A percentile compares a stretch with the other conserved stretches of the same genome.
Evolutionary conservation across 257 asterid species (phyloP).

Genomic region (Solanum piurae): DNA sequence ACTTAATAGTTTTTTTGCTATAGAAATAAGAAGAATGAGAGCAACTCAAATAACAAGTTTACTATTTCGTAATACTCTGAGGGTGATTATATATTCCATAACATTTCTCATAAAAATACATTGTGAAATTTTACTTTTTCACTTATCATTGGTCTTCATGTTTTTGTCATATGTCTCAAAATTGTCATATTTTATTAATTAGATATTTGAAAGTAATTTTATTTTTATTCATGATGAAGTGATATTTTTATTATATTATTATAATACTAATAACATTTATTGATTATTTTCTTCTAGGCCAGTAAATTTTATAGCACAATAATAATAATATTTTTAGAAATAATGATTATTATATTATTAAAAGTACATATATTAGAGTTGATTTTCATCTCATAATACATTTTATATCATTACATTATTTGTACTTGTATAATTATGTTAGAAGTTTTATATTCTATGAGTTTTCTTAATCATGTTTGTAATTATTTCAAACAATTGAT

Average conservation of each 20-base stretch:
- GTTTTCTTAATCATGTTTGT: not conserved
- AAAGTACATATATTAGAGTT: too few species aligned
- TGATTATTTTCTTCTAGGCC: too few species aligned
- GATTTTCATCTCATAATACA: too few species aligned
- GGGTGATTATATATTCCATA: not conserved
- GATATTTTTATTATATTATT: not conserved
- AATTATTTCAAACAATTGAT: not conserved
- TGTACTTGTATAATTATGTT: too few species aligned
- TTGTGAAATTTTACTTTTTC: not conserved
- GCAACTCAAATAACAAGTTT: not conserved
- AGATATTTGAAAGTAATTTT: not conserved
- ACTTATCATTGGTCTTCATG: not conserved
- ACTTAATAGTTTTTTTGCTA: too few species aligned
- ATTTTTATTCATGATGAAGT: not conserved
- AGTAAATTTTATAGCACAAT: not conserved
- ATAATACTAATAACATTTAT: too few species aligned
- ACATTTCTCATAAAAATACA: not conserved
- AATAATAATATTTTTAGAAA: too few species aligned
- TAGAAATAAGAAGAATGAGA: not conserved
- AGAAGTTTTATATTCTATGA: not conserved
- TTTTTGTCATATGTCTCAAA: too few species aligned
- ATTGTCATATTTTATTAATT: not conserved
- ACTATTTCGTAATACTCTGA: not conserved
- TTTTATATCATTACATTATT: too few species aligned
- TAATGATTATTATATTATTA: not conserved